These are phyloP conservation scores for Chlamydomonas eustigma DNA, from an alignment of 139 green algal species.

Conservation along the genomic window DNA sequence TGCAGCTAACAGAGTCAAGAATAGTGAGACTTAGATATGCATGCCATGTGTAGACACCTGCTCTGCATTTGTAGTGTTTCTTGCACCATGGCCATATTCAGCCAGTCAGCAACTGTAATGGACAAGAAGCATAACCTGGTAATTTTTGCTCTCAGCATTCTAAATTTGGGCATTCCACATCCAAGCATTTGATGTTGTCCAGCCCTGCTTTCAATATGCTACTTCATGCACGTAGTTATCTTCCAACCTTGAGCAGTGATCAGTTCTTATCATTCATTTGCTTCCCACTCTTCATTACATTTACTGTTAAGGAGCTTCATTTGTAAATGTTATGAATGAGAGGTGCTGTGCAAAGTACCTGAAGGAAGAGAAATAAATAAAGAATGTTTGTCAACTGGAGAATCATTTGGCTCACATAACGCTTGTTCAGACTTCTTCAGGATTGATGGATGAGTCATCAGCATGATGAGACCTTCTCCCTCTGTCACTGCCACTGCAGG, in stretches of 20 bases:
- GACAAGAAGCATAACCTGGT: background rate
- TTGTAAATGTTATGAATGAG: background rate
- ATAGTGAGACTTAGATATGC: slow-evolving; percentile 16
- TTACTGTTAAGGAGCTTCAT: too few relatives aligned
- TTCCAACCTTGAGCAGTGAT: too few relatives aligned
- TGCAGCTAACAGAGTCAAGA: slow-evolving; percentile 36
- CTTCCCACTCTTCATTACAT: too few relatives aligned
- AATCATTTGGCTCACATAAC: too few relatives aligned
- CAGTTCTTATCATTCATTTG: too few relatives aligned
- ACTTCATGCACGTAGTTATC: too few relatives aligned
- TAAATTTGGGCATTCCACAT: background rate
- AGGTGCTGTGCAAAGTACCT: background rate
- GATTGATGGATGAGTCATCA: too few relatives aligned
- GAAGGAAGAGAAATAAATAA: too few relatives aligned
- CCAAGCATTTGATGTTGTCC: background rate
- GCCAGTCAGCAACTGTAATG: background rate
- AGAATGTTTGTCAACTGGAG: too few relatives aligned
- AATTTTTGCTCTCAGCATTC: background rate
- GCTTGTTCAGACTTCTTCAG: background rate
- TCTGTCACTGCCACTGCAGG: background rate
- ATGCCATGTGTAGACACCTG: background rate
- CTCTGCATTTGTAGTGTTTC: too few relatives aligned
- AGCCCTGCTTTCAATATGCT: background rate
- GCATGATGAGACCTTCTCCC: too few relatives aligned
- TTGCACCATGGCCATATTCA: background rate